Base-by-base conservation (phyloP, 2,329 filamentous ascomycete species). In the Clarireedia monteithiana region DNA sequence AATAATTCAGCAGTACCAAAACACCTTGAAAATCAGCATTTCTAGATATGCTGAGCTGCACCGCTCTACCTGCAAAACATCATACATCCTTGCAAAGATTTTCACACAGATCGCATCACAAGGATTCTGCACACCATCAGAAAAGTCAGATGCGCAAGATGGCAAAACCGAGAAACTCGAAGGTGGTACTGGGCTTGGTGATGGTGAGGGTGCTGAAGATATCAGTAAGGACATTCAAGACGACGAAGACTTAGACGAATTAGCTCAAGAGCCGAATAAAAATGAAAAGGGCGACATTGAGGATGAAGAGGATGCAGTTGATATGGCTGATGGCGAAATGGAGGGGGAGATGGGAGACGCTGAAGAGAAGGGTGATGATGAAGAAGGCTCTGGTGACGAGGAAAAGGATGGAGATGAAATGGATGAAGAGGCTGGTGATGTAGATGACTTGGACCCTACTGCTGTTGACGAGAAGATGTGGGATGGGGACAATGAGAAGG, bases 391-490 rank as follows among this genome's bases (percentile, higher is more conserved):
- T 17, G 81, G 80, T 42, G 80, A 85, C 51, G 81, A 83, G 34
- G 80, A 88, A 26, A 81, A 84, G 45, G 80, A 84, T 34, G 76
- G 27, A 4, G 38, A 86, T n/a, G 86, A 89, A 50, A 85, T 95
- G 68, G 91, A 96, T 62, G 91, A 96, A 65, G 90, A 97, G 71
- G 82, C 88, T 5, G 94, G 91, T 1, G 88, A 91, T 65, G 91
- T 97, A 10, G 89, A 96, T 72, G 90, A 95, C 65, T 77, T 96
- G 44, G 92, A 96, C 64, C 86, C 90, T 12, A 88, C 84, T 15
- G 89, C 92, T 20, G 88, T 97, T 1, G 95, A 99, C 68, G 95
- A 99, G 74, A 99, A 97, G 77, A 91, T 97, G 81, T 99, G 94
- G 94, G 91, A 99, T 71, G 91, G 91, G 40, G 84, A 85, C 47